Conservation (phyloP, 352 stramenopile species). For the Salisapilia sapeloensis region DNA sequence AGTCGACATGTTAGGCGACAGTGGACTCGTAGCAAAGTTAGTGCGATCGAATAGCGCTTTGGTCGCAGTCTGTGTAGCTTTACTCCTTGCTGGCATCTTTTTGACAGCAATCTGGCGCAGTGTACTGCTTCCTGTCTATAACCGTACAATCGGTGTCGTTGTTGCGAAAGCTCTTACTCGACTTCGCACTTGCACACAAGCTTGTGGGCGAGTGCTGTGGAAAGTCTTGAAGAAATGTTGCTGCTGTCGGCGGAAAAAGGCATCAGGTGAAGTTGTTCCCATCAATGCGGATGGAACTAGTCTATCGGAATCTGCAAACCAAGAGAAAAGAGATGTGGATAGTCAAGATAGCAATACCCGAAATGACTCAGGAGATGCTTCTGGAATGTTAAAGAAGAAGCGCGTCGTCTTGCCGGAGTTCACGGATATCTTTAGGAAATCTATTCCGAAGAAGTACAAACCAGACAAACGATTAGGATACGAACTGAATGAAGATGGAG, state of each 20-base stretch:
- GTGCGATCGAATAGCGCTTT: constrained; percentile 55
- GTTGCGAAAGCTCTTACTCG: no score
- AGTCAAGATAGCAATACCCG: constrained; percentile 1
- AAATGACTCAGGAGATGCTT: constrained; percentile 2
- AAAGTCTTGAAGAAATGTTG: no score
- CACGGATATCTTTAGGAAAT: constrained; percentile 54
- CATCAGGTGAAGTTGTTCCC: not conserved
- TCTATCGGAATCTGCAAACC: not conserved
- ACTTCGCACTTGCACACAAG: no score
- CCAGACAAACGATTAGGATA: constrained; percentile 45
- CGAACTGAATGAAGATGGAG: constrained; percentile 18
- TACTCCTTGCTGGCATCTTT: constrained; percentile 29
- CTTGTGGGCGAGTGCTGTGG: no score
- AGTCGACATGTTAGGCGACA: constrained; percentile 28
- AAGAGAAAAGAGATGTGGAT: not conserved
- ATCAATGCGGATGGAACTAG: not conserved
- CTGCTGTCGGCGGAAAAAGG: no score
- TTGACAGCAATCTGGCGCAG: constrained; percentile 33
- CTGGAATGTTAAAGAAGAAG: no score
- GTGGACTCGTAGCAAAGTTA: constrained; percentile 50
- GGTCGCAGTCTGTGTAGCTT: constrained; percentile 43
- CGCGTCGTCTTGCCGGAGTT: constrained; percentile 39
- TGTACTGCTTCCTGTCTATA: constrained; percentile 30
- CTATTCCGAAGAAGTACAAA: constrained; percentile 12
- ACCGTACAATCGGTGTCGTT: constrained; percentile 16